These are phyloP conservation scores for Canna indica DNA, from an alignment of 176 grass and related monocot genomes.

Conservation along the genomic window DNA sequence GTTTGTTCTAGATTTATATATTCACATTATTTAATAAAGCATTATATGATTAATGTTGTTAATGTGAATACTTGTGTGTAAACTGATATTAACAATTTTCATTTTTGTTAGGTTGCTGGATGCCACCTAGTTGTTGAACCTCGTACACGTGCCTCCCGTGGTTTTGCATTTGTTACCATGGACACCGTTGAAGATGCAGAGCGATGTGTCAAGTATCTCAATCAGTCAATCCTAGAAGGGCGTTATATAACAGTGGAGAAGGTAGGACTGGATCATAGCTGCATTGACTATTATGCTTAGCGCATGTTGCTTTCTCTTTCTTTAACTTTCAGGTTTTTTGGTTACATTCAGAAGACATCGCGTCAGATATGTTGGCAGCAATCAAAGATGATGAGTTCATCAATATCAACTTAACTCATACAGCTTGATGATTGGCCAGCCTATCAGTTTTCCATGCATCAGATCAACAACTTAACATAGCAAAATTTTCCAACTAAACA, in stretches of 20 bases:
- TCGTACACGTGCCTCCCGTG: conserved; percentile 66
- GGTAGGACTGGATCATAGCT: conserved; percentile 28
- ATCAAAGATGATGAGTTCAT: conserved; percentile 19
- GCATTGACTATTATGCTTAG: neutral
- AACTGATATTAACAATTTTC: neutral
- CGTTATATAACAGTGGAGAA: conserved; percentile 92
- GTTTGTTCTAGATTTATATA: conserved; percentile 16
- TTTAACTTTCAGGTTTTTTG: conserved; percentile 15
- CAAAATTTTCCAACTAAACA: conserved; percentile 20
- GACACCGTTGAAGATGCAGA: conserved; percentile 48
- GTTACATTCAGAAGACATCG: conserved; percentile 22
- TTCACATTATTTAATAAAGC: neutral
- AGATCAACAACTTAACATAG: conserved; percentile 17
- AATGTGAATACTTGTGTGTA: neutral
- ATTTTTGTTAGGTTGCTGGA: conserved; percentile 41
- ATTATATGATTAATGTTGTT: neutral
- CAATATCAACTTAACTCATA: conserved; percentile 11
- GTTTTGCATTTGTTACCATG: conserved; percentile 97
- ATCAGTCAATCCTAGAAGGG: conserved; percentile 66
- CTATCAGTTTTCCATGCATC: conserved; percentile 20
- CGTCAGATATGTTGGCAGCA: conserved; percentile 26
- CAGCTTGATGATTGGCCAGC: conserved; percentile 28
- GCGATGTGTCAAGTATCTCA: conserved; percentile 67
- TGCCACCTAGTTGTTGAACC: conserved; percentile 63
- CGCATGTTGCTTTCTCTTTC: neutral